phyloP scores from a whole-genome alignment of 139 green algal species.

The Deuterostichococcus epilithicus region DNA sequence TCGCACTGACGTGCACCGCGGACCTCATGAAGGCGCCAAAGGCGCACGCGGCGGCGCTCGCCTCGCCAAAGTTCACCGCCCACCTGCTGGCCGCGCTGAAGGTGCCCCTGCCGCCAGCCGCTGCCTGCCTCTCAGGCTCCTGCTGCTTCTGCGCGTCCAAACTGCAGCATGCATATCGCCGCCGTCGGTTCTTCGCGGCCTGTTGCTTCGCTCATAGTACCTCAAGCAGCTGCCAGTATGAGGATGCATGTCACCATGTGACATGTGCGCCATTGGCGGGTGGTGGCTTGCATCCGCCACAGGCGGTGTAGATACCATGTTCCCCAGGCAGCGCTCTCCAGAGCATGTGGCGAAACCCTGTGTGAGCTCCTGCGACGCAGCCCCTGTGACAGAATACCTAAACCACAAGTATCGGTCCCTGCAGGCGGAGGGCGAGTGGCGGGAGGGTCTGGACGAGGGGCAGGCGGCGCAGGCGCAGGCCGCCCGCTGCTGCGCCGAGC shows the following conservation, averaged over 20 bases:
- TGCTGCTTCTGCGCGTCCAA: neutral
- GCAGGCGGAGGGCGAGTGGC: slow-evolving; percentile 18
- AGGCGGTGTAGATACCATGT: no score
- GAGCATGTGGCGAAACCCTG: no score
- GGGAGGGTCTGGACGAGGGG: slow-evolving; percentile 17
- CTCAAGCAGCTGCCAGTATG: no score
- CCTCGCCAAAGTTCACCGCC: slow-evolving; percentile 1
- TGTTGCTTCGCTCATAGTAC: no score
- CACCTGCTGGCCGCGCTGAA: slow-evolving; percentile 7
- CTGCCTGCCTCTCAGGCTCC: neutral
- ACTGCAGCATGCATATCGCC: neutral
- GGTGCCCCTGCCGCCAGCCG: neutral
- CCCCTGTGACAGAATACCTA: no score
- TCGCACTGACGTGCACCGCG: slow-evolving; percentile 21
- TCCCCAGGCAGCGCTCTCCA: no score
- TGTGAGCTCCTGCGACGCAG: no score
- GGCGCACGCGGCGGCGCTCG: slow-evolving; percentile 3
- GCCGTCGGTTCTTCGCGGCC: no score
- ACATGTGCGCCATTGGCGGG: no score
- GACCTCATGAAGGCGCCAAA: slow-evolving; percentile 20
- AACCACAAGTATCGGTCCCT: no score
- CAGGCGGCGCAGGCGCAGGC: slow-evolving; percentile 12
- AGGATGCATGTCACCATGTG: no score
- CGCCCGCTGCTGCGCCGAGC: slow-evolving; percentile 17
- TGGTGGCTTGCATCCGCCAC: no score